Base-by-base conservation (phyloP, 148 eudicot species). In the Rhododendron kiyosumense region DNA sequence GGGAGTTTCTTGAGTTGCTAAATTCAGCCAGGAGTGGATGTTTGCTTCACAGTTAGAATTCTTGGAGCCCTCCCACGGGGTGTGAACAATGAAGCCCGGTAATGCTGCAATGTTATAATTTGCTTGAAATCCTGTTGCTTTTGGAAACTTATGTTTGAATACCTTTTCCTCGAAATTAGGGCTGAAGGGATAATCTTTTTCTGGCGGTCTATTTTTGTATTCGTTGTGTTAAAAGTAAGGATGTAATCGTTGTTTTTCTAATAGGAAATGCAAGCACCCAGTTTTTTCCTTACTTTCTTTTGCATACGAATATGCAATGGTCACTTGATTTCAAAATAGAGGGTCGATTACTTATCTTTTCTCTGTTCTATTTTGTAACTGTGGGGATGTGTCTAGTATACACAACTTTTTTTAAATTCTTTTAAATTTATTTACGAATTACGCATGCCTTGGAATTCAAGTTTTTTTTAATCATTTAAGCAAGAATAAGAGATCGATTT, bases 21-120 rank as follows among this genome's bases (percentile, higher is more conserved):
- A 79, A 63, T 41, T 76, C 41, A n/a, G n/a, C 73, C 32, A 71
- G 79, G 15, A 81, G 79, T 85, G 86, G 85, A 89, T 91, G 93
- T 87, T 88, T 88, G 89, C 91, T 61, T 84, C 86, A 51, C 90
- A 91, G 84, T 84, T 88, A 73, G 82, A 57, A 84, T 91, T 84
- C 93, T 91, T 74, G 74, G 81, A 36, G 49, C 85, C 22, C 45
- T 89, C 51, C 90, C 88, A 34, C 77, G 61, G 51, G 63, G 88
- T 88, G 81, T 10, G 65, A 81, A 69, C 61, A 2, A 81, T 85
- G 82, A 88, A 88, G 77, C 76, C 85, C 34, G 91, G 91, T 89
- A 89, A 83, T 59, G 26, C 81, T 82, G 69, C 81, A 38, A 24
- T 34, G 52, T 20, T 73, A 81, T 51, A 17, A 22, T 77, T 76